Evolutionary conservation across 768 basidiomycete genomes (phyloP), one percentile per base, ranked within the genome.

Genomic region (Termitomyces heimii): DNA sequence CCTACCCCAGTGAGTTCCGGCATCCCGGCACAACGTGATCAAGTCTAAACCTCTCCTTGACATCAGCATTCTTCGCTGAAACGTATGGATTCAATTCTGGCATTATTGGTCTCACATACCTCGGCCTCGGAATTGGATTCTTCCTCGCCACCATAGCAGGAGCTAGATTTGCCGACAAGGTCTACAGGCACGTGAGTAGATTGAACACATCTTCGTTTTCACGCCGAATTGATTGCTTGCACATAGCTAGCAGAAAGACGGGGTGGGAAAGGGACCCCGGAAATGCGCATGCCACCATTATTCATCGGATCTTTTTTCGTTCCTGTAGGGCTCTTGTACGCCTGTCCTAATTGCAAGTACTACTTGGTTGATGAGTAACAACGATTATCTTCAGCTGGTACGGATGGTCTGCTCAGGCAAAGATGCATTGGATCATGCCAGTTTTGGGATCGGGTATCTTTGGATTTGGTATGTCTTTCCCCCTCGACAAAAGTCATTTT

Each of bases 351-450:
- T n/a, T 57, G 26, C 8, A 13, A n/a, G 6, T 3, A 26, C 49
- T 55, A 16, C 46, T 46, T 42, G 12, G 34, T 32, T 32, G 31
- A 31, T 31, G 31, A 31, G 31, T 35, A 32, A 37, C 14, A 44
- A 22, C 12, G 42, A 5, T n/a, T 24, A 7, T 24, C 6, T 31
- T 28, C 18, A 79, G 78, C 63, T 88, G 88, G 88, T 90, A 87
- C 63, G 88, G 89, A 16, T 90, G 88, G 89, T 86, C 87, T 20
- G 88, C 88, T 3, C 74, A 87, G 60, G 81, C 81, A 0, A 71
- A 70, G 52, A 57, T 81, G 0, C 86, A 89, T 63, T 89, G 86
- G 87, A 86, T 89, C 29, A 83, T 89, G 84, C 88, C 88, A 22
- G 86, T 89, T 62, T 68, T 78, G 48, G 84, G 83, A 3, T 78